phyloP scores from a whole-genome alignment of 306 rosid genomes.

The Cucurbita pepo region DNA sequence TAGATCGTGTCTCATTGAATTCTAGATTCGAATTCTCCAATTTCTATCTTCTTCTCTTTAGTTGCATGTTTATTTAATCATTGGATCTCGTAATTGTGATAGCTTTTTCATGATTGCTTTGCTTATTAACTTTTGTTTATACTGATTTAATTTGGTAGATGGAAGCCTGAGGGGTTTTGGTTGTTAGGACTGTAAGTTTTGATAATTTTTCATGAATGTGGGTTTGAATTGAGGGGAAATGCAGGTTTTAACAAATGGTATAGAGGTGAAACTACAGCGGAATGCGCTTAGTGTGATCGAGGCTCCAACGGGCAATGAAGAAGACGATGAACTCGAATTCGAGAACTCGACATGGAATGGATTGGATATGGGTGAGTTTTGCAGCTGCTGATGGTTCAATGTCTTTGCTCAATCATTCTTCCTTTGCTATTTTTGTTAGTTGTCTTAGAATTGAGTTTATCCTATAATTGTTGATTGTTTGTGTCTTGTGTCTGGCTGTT shows the following conservation, averaged over 20 bases:
- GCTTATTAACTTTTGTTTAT: background rate
- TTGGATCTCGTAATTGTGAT: background rate
- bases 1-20: background rate
- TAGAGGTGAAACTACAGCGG: slow-evolving; percentile 93
- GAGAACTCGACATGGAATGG: slow-evolving; percentile 73
- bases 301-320: slow-evolving; percentile 94
- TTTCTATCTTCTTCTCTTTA: background rate
- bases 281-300: slow-evolving; percentile 96
- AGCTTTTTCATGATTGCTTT: background rate
- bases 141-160: background rate
- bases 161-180: background rate
- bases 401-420: background rate
- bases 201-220: background rate
- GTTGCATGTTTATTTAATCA: background rate
- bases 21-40: background rate
- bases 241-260: slow-evolving; percentile 93
- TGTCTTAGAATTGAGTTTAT: background rate
- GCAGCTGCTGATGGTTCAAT: background rate
- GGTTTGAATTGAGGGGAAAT: background rate
- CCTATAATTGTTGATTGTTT: background rate
- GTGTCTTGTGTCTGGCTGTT: background rate
- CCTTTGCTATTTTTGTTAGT: background rate
- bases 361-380: slow-evolving; percentile 73
- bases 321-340: slow-evolving; percentile 86
- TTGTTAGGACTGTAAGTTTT: background rate